phyloP scores from a whole-genome alignment of 169 alveolate genomes.

The Eimeria brunetti region DNA sequence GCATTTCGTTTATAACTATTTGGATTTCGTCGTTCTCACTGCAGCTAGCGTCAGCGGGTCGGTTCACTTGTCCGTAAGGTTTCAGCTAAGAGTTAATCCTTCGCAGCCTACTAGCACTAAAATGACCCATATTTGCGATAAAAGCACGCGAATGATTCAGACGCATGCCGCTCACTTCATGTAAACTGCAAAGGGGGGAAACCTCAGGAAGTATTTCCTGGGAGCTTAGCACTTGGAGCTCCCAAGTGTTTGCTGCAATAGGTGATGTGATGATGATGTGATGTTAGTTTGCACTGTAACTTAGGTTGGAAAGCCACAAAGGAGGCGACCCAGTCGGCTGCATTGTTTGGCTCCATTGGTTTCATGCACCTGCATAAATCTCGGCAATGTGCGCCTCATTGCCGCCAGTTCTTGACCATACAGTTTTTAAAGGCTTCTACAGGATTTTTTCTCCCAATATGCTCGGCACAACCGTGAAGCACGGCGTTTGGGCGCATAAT shows the following conservation, averaged over 20 bases:
- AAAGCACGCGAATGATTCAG: not conserved
- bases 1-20: not conserved
- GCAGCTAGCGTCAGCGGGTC: not conserved
- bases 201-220: too few species aligned
- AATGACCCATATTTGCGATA: not conserved
- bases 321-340: not conserved
- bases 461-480: too few species aligned
- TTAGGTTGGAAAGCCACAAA: not conserved
- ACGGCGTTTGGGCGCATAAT: not conserved
- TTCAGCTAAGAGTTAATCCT: not conserved
- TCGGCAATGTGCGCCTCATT: not conserved
- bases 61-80: not conserved
- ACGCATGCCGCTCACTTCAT: not conserved
- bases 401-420: not conserved
- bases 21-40: not conserved
- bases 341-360: not conserved
- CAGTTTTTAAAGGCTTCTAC: not conserved
- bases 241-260: not conserved
- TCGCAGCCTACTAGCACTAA: not conserved
- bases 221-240: too few species aligned
- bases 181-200: not conserved
- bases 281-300: not conserved
- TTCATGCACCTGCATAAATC: not conserved
- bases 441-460: too few species aligned
- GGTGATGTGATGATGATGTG: too few species aligned